Percentiles rank a stretch among this genome's conserved stretches.
Conservation (phyloP, 805 yeast genomes). For the Wickerhamiella nectarea region DNA sequence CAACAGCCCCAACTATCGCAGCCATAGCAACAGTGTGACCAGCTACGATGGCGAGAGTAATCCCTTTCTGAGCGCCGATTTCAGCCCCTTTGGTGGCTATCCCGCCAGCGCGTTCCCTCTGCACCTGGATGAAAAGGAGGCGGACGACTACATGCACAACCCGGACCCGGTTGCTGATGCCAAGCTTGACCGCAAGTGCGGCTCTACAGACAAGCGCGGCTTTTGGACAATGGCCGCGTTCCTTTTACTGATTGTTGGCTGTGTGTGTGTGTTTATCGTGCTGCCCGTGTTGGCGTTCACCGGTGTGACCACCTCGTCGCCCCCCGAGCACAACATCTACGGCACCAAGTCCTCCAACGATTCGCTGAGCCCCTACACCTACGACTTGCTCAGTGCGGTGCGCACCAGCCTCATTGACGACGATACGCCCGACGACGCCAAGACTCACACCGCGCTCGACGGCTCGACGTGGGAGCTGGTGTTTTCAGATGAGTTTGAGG, state of each 20-base stretch:
- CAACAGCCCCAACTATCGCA: slow-evolving; percentile 6
- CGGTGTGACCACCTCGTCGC: slow-evolving; percentile 36
- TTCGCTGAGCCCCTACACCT: slow-evolving; percentile 40
- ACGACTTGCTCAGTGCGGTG: slow-evolving; percentile 44
- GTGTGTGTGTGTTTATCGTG: slow-evolving; percentile 54
- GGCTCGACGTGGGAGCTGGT: slow-evolving; percentile 69
- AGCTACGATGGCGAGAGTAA: slow-evolving; percentile 18
- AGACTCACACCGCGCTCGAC: slow-evolving; percentile 38
- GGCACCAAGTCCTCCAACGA: slow-evolving; percentile 17
- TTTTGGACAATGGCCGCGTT: slow-evolving; percentile 28
- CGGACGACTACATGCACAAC: slow-evolving; percentile 88
- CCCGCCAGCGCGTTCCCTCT: slow-evolving; percentile 89
- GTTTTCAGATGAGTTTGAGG: slow-evolving; percentile 83
- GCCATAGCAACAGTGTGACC: slow-evolving; percentile 13
- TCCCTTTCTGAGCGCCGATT: slow-evolving; percentile 27
- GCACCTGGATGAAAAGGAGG: slow-evolving; percentile 82
- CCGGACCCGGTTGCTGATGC: slow-evolving; percentile 95
- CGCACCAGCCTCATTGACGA: slow-evolving; percentile 52
- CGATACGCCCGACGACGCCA: slow-evolving; percentile 49
- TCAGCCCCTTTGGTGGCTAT: slow-evolving; percentile 84
- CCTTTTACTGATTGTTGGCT: slow-evolving; percentile 43
- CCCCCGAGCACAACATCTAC: slow-evolving; percentile 11
- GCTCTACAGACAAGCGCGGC: slow-evolving; percentile 27
- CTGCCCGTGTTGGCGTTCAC: slow-evolving; percentile 77
- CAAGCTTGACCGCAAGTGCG: slow-evolving; percentile 42